These are phyloP conservation scores for Linum trigynum DNA, from an alignment of 345 rosid species.

Conservation along the genomic window DNA sequence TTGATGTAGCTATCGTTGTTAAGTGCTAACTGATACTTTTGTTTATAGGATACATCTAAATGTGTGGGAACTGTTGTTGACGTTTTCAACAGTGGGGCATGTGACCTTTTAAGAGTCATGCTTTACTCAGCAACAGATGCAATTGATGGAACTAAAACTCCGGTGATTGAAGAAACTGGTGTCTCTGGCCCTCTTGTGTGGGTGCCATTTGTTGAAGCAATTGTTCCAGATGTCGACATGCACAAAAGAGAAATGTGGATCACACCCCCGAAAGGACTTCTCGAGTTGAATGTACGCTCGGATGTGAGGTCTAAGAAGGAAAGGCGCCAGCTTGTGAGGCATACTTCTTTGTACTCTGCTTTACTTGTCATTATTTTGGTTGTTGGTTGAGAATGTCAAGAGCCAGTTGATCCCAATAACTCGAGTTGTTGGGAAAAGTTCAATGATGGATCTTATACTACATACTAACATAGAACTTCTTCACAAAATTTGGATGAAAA, in stretches of 20 bases:
- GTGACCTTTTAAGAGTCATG: slow-evolving; percentile 69
- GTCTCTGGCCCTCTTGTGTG: slow-evolving; percentile 49
- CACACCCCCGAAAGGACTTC: slow-evolving; percentile 85
- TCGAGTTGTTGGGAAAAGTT: too few species aligned
- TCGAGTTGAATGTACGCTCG: slow-evolving; percentile 58
- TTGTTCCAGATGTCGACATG: slow-evolving; percentile 78
- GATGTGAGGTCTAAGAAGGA: slow-evolving; percentile 82
- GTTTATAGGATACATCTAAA: slow-evolving; percentile 61
- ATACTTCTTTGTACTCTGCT: slow-evolving; percentile 37
- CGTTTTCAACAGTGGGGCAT: slow-evolving; percentile 67
- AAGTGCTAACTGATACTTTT: background rate
- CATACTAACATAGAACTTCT: too few species aligned
- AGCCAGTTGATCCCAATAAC: too few species aligned
- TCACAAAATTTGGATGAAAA: background rate
- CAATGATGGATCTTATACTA: too few species aligned
- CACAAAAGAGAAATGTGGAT: slow-evolving; percentile 59
- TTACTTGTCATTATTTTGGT: slow-evolving; percentile 13
- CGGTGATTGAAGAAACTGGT: slow-evolving; percentile 23
- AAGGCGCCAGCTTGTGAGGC: slow-evolving; percentile 89
- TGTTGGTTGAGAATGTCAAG: too few species aligned
- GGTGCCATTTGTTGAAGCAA: slow-evolving; percentile 82
- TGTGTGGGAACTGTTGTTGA: slow-evolving; percentile 69
- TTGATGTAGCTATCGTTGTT: background rate
- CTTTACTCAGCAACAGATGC: slow-evolving; percentile 33
- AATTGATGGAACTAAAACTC: slow-evolving; percentile 30